Evolutionary conservation across 345 rosid genomes (phyloP).

Genomic region (Hirschfeldia incana): DNA sequence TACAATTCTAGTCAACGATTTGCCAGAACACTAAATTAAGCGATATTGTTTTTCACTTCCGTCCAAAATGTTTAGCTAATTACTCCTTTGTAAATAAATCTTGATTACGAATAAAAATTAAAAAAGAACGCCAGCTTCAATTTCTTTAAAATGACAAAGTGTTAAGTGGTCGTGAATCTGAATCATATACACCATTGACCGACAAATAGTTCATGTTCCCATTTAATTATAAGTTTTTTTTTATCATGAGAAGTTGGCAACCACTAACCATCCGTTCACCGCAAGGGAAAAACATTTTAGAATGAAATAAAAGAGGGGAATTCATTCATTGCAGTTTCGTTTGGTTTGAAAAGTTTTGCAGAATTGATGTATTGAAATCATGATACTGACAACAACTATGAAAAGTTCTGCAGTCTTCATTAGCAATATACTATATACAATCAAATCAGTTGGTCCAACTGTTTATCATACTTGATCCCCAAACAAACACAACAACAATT

Average conservation of each 20-base stretch:
- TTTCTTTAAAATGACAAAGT: conserved; percentile 9
- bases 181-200: background rate
- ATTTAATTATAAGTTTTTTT: background rate
- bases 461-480: background rate
- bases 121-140: background rate
- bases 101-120: no score
- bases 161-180: background rate
- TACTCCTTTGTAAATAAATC: background rate
- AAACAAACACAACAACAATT: background rate
- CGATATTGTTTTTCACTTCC: no score
- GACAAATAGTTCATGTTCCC: background rate
- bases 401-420: no score
- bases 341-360: background rate
- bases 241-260: conserved; percentile 19
- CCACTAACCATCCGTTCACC: conserved; percentile 10
- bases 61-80: background rate
- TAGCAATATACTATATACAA: no score
- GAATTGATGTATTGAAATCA: background rate
- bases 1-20: no score
- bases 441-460: background rate
- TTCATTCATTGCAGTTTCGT: background rate
- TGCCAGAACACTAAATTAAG: no score
- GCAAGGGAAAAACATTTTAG: background rate
- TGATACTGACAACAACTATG: background rate
- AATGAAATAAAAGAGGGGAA: background rate